Evolutionary conservation across 2,329 filamentous ascomycete genomes (phyloP).

Genomic region (Mycosphaerella sp.): DNA sequence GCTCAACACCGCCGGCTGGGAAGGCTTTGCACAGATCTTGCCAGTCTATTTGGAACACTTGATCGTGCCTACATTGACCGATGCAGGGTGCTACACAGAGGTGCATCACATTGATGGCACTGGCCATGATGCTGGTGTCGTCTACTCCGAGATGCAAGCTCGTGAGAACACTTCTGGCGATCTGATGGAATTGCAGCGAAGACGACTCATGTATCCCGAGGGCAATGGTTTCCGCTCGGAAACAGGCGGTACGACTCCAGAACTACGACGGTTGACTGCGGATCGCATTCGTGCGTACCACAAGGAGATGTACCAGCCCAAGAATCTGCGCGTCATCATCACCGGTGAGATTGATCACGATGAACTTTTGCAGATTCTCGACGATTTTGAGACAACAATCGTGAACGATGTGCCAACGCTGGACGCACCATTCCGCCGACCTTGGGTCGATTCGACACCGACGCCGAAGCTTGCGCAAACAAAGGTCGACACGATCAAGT

Average conservation of each 20-base stretch:
- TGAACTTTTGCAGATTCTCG: conserved; percentile 71
- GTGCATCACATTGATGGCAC: conserved; percentile 92
- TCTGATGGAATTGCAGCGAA: conserved; percentile 78
- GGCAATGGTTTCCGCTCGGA: conserved; percentile 92
- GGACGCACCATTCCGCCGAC: conserved; percentile 70
- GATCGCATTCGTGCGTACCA: conserved; percentile 94
- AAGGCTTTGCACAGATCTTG: conserved; percentile 88
- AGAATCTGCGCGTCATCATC: conserved; percentile 84
- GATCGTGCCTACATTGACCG: conserved; percentile 82
- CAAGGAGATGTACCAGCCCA: conserved; percentile 94
- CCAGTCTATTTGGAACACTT: conserved; percentile 95
- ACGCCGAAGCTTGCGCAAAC: conserved; percentile 67
- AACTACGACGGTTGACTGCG: conserved; percentile 74
- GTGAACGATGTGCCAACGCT: conserved; percentile 71
- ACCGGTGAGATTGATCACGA: conserved; percentile 86
- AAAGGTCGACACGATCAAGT: conserved; percentile 71
- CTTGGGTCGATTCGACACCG: conserved; percentile 84
- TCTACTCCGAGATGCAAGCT: conserved; percentile 98
- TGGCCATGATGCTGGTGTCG: conserved; percentile 78
- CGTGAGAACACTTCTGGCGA: conserved; percentile 78
- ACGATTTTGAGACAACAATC: conserved; percentile 83
- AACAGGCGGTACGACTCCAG: conserved; percentile 95
- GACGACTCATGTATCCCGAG: conserved; percentile 76
- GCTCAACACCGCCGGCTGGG: conserved; percentile 91
- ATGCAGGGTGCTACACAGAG: conserved; percentile 89